Conservation (phyloP, 139 green algal genomes). For the Haematococcus lacustris region DNA sequence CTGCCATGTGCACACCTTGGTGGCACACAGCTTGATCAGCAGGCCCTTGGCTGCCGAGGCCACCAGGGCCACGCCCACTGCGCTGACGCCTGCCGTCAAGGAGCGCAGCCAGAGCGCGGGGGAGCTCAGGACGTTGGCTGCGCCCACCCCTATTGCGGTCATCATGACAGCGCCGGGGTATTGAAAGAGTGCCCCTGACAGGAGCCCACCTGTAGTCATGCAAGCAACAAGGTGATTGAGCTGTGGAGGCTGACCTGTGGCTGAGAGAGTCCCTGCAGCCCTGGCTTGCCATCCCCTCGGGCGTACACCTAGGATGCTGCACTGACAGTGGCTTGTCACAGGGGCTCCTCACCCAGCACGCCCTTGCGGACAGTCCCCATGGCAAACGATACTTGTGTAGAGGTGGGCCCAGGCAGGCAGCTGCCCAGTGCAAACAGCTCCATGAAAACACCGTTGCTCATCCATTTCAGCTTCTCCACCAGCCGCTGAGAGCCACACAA, state of each 20-base stretch:
- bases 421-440: conserved; percentile 86
- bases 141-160: conserved; percentile 60
- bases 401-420: conserved; percentile 84
- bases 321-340: too few species aligned
- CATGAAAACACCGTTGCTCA: conserved; percentile 64
- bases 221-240: too few species aligned
- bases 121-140: conserved; percentile 45
- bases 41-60: conserved; percentile 68
- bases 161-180: conserved; percentile 81
- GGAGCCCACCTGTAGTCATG: conserved; percentile 53
- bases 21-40: conserved; percentile 58
- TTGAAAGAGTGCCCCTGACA: conserved; percentile 82
- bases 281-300: too few species aligned
- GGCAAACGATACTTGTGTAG: conserved; percentile 76
- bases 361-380: conserved; percentile 79
- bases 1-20: conserved; percentile 35
- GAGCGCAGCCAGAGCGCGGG: conserved; percentile 44
- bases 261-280: too few species aligned
- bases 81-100: conserved; percentile 53
- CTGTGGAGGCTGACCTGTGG: too few species aligned
- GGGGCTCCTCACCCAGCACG: conserved; percentile 45
- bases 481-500: conserved; percentile 64
- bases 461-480: conserved; percentile 72
- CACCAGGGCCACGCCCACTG: conserved; percentile 77
- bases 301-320: too few species aligned